Conservation (phyloP, 805 yeast genomes). For the Suhomyces kilbournensis region DNA sequence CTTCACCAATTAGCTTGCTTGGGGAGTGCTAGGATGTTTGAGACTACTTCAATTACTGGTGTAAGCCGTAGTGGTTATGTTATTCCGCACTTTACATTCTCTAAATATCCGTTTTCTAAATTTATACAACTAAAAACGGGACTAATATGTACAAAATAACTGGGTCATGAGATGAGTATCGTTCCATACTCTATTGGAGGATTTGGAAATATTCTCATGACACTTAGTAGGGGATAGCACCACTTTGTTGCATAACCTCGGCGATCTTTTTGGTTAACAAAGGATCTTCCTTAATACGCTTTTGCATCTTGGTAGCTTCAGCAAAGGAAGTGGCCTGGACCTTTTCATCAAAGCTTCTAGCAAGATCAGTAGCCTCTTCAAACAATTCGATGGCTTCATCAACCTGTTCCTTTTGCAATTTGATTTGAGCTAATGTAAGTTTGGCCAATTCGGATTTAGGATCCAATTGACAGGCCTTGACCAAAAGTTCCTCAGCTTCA, state of each 20-base stretch:
- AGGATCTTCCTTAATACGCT: slow-evolving; percentile 70
- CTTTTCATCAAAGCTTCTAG: slow-evolving; percentile 84
- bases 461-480: slow-evolving; percentile 77
- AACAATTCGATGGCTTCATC: slow-evolving; percentile 79
- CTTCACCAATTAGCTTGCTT: no score
- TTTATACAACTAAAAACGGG: not conserved
- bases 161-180: not conserved
- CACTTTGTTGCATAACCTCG: slow-evolving; percentile 47
- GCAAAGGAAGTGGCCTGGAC: slow-evolving; percentile 87
- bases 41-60: no score
- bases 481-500: slow-evolving; percentile 63
- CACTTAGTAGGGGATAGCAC: slow-evolving; percentile 8
- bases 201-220: not conserved
- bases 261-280: slow-evolving; percentile 58
- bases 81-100: not conserved
- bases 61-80: no score
- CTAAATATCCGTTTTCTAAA: not conserved
- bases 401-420: slow-evolving; percentile 76
- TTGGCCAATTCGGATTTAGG: slow-evolving; percentile 87
- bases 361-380: slow-evolving; percentile 76
- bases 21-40: no score
- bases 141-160: not conserved
- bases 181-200: not conserved
- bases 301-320: slow-evolving; percentile 90
- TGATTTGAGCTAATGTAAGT: slow-evolving; percentile 87